Conservation (phyloP, 192 early-diverging fungal species). For the Thamnidium elegans region DNA sequence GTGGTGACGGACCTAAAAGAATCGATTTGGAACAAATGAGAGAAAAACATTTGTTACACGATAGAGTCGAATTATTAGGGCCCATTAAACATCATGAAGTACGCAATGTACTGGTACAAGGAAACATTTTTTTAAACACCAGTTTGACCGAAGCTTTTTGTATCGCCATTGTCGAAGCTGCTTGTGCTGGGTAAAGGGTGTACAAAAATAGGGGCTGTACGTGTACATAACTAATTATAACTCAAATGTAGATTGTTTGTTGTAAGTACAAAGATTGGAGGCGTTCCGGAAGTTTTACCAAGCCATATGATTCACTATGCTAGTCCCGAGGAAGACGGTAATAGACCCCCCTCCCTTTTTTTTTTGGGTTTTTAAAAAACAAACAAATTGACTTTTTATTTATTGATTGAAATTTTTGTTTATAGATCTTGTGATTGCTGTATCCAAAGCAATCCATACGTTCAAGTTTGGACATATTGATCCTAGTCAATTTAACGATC, state of each 20-base stretch:
- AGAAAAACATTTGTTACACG: conserved; percentile 88
- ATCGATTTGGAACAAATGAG: conserved; percentile 98
- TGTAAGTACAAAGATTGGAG: conserved; percentile 94
- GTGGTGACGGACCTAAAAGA: conserved; percentile 94
- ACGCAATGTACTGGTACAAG: conserved; percentile 82
- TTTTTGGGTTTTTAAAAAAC: not conserved
- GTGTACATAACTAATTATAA: too few species aligned
- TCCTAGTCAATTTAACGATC: conserved; percentile 70
- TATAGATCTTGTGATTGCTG: conserved; percentile 64
- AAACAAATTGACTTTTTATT: not conserved
- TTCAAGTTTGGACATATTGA: conserved; percentile 63
- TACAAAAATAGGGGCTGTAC: not conserved
- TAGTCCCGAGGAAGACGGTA: conserved; percentile 81
- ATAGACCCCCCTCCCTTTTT: not conserved
- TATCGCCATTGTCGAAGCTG: conserved; percentile 98
- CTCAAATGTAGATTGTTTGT: conserved; percentile 67
- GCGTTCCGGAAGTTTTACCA: conserved; percentile 95
- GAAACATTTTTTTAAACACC: conserved; percentile 96
- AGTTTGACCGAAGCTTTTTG: conserved; percentile 98
- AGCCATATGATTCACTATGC: conserved; percentile 90
- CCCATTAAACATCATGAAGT: conserved; percentile 80
- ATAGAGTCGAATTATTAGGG: conserved; percentile 87
- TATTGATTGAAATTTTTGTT: not conserved
- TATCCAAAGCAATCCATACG: conserved; percentile 68
- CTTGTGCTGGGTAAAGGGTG: conserved; percentile 74